Conservation (phyloP, 2,329 filamentous ascomycete species). For the Aureobasidium sp. region DNA sequence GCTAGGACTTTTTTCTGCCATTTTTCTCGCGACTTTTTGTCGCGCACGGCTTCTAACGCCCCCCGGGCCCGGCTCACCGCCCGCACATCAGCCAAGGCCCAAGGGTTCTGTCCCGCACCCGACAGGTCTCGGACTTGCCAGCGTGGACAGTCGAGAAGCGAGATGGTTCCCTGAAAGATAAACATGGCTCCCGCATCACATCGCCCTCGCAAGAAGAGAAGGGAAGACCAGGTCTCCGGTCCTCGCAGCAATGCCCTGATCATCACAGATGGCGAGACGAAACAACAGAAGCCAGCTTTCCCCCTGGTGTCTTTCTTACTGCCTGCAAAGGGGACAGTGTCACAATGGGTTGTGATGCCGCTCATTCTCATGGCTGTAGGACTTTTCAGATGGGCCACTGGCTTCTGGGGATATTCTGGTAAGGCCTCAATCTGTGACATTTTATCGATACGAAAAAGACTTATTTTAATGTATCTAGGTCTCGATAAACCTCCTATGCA, state of each 20-base stretch:
- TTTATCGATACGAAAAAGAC: not conserved
- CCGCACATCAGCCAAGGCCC: not conserved
- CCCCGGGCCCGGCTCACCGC: not conserved
- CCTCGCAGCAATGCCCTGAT: constrained; percentile 36
- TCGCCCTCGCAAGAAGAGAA: constrained; percentile 37
- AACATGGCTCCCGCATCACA: constrained; percentile 20
- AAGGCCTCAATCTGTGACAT: constrained; percentile 18
- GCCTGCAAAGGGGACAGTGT: constrained; percentile 74
- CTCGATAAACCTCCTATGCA: constrained; percentile 79
- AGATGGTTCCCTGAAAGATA: not conserved
- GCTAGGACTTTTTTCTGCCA: constrained; percentile 8
- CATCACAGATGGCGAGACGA: constrained; percentile 36
- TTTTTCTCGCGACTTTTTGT: not conserved
- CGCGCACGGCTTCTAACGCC: not conserved
- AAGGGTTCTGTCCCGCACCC: not conserved
- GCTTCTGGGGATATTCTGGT: constrained; percentile 95
- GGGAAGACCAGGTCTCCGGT: constrained; percentile 29
- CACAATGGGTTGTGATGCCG: constrained; percentile 87
- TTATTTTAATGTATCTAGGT: constrained; percentile 40
- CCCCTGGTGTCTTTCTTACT: constrained; percentile 91
- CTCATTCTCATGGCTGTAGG: constrained; percentile 83
- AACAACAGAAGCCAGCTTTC: constrained; percentile 59
- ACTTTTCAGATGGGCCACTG: constrained; percentile 85
- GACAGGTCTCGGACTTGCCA: not conserved
- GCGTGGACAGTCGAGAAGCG: not conserved